These are phyloP conservation scores for Coemansia erecta DNA, from an alignment of 192 early-diverging fungal species.

Conservation along the genomic window DNA sequence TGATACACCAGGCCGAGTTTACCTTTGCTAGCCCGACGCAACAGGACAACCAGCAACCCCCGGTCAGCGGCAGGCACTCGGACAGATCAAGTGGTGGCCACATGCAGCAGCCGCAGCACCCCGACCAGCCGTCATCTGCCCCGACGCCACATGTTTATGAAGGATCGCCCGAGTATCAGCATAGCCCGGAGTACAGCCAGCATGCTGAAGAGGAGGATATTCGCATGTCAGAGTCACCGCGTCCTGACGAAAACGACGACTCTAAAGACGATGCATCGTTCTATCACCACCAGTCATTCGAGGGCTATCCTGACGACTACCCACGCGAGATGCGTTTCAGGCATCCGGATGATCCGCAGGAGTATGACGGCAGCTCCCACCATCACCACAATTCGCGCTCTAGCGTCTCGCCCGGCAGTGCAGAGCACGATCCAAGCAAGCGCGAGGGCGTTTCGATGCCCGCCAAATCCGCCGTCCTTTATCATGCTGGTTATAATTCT, in stretches of 20 bases:
- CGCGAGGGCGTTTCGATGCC: conserved; percentile 40
- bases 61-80: background rate
- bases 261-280: conserved; percentile 5
- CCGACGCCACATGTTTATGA: background rate
- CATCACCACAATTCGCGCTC: conserved; percentile 20
- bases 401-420: conserved; percentile 7
- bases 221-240: conserved; percentile 49
- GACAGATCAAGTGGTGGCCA: background rate
- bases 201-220: conserved; percentile 39
- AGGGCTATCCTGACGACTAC: conserved; percentile 14
- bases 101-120: conserved; percentile 2
- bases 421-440: conserved; percentile 6
- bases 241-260: conserved; percentile 9
- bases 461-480: conserved; percentile 37
- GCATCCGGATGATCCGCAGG: conserved; percentile 4
- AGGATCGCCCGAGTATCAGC: conserved; percentile 5
- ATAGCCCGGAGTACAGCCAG: conserved; percentile 10
- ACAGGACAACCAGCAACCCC: background rate
- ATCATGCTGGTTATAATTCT: conserved; percentile 49
- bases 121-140: background rate
- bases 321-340: conserved; percentile 8
- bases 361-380: background rate
- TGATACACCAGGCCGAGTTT: conserved; percentile 39
- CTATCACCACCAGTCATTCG: conserved; percentile 14
- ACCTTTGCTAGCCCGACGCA: conserved; percentile 27